A percentile compares a stretch with the other conserved stretches of the same genome.
Conservation (phyloP, 2,329 filamentous ascomycete species). For the Fusarium euwallaceae region DNA sequence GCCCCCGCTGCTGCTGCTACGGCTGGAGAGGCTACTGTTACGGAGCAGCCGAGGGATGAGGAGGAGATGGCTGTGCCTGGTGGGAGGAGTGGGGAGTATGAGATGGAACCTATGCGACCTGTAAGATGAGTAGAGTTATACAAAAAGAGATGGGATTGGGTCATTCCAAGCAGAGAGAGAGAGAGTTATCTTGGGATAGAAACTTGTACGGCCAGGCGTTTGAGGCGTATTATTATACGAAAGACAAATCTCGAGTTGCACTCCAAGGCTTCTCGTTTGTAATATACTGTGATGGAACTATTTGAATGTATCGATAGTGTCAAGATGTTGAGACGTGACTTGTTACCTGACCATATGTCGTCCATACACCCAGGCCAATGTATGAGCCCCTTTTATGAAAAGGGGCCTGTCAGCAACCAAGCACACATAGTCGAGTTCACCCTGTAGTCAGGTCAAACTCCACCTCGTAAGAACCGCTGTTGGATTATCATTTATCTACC, state of each 20-base stretch:
- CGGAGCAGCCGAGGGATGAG: slow-evolving; percentile 48
- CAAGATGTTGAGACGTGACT: not conserved
- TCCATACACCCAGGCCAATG: not conserved
- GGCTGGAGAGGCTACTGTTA: slow-evolving; percentile 21
- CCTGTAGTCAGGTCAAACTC: not conserved
- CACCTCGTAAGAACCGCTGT: not conserved
- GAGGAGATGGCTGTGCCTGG: slow-evolving; percentile 67
- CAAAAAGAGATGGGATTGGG: not conserved
- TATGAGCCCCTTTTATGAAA: not conserved
- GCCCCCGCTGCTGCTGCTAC: not conserved
- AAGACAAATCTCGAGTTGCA: not conserved
- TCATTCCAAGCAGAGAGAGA: not conserved
- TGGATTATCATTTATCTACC: slow-evolving; percentile 15
- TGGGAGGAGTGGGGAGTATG: slow-evolving; percentile 72
- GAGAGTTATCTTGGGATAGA: slow-evolving; percentile 42
- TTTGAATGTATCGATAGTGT: not conserved
- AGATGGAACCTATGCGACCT: slow-evolving; percentile 66
- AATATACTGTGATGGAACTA: not conserved
- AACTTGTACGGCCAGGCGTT: slow-evolving; percentile 54
- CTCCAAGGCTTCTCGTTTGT: not conserved
- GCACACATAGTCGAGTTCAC: not conserved
- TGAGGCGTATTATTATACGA: slow-evolving; percentile 33
- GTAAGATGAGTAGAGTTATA: slow-evolving; percentile 30
- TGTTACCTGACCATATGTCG: not conserved
- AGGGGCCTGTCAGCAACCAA: not conserved